Base-by-base conservation (phyloP, 2,329 filamentous ascomycete species). In the Didymella segeticola region DNA sequence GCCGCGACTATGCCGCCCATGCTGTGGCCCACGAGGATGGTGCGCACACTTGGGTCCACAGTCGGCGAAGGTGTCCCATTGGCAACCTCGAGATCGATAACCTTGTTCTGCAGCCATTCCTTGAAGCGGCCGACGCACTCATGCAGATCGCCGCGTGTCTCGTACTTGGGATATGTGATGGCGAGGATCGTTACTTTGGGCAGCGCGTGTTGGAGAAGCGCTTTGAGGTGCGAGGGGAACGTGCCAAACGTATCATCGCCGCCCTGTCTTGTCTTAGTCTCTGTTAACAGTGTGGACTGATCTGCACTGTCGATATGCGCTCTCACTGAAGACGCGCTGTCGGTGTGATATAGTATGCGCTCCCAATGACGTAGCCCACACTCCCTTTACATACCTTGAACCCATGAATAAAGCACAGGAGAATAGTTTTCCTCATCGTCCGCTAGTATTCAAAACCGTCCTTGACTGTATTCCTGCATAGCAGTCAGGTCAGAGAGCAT, bases 1-100 rank as follows among this genome's bases (percentile, higher is more conserved):
- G 92, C 93, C 10, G 91, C 93, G 39, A 98, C 92, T 66, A 98
- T 97, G 64, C 95, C 95, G 89, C 30, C 72, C 86, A 88, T 97
- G 8, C 89, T 93, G 74, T 97, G 93, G 20, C 93, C 93, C 52
- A 96, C 79, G 14, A 97, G 83, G 39, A 96, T 83, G 23, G 89
- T 89, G 67, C 87, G 88, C 17, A 96, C 91, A 0, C 89, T 91
- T 5, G 92, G 91, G 57, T 96, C 91, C 59, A 96, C 83, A 0
- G 90, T 96, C 0, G 93, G 93, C 5, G 89, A 93, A 1, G 90
- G 85, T 0, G 91, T 93, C 38, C 83, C 82, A 63, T 90, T 89
- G 23, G 83, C 86, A 52, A 97, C 93, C 77, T 99, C 93, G 67
- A 97, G 81, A 74, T 98, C 95, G 66, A 98, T 97, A 65, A 98